These are phyloP conservation scores for Potentilla sterilis DNA, from an alignment of 306 rosid genomes.

Conservation along the genomic window DNA sequence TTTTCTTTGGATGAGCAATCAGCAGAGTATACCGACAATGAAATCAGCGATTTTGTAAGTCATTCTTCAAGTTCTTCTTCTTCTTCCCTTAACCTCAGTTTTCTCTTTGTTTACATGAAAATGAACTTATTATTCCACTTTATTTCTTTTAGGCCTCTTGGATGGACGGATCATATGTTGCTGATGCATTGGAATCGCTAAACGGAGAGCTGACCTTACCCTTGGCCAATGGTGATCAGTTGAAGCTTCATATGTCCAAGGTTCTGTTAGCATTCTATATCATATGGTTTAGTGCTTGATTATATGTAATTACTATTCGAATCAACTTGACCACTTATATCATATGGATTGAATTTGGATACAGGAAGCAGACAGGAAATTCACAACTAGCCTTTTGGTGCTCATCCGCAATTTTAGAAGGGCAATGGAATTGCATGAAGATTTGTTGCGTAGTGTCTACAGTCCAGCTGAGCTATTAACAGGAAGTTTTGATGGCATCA, in stretches of 20 bases:
- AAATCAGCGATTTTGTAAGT: constrained; percentile 74
- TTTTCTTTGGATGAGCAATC: constrained; percentile 66
- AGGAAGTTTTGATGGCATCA: constrained; percentile 66
- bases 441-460: constrained; percentile 39
- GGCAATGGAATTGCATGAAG: constrained; percentile 69
- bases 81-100: constrained; percentile 16
- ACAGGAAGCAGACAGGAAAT: constrained; percentile 72
- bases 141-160: constrained; percentile 58
- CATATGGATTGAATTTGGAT: constrained; percentile 13
- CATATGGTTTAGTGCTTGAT: background rate
- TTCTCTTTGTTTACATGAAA: constrained; percentile 19
- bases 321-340: background rate
- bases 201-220: constrained; percentile 73
- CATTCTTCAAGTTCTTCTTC: background rate
- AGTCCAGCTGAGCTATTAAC: constrained; percentile 75
- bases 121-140: background rate
- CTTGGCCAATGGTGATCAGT: constrained; percentile 47
- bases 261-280: constrained; percentile 27
- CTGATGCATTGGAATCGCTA: constrained; percentile 49
- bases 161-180: constrained; percentile 79
- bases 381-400: constrained; percentile 46
- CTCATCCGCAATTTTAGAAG: constrained; percentile 52
- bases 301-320: background rate
- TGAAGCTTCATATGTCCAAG: constrained; percentile 73
- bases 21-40: constrained; percentile 50